phyloP scores from a whole-genome alignment of 2,329 filamentous ascomycete species.

The Microcyclospora tardicrescens region DNA sequence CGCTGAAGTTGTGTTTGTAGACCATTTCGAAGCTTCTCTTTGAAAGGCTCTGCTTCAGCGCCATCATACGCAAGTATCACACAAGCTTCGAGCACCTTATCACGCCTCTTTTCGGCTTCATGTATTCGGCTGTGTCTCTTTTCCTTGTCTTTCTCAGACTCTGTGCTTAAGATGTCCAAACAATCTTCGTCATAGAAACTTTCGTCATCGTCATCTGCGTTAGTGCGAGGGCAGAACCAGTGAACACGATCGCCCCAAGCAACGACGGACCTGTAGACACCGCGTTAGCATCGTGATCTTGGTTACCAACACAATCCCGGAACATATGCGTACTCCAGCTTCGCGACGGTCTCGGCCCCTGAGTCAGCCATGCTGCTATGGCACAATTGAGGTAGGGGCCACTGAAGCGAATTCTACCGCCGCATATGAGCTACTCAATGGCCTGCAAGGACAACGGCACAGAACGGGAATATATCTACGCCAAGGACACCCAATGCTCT shows the following conservation, averaged over 20 bases:
- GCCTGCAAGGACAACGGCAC: too few species aligned
- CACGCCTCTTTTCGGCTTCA: conserved; percentile 28
- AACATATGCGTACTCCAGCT: background rate
- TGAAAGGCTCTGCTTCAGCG: conserved; percentile 30
- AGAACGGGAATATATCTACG: too few species aligned
- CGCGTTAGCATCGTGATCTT: background rate
- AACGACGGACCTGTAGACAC: background rate
- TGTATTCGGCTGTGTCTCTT: conserved; percentile 20
- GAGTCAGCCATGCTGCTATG: background rate
- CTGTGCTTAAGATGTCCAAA: conserved; percentile 11
- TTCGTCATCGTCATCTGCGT: conserved; percentile 23
- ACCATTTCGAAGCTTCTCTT: conserved; percentile 27
- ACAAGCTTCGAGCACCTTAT: conserved; percentile 28
- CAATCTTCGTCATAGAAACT: conserved; percentile 33
- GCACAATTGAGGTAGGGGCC: too few species aligned
- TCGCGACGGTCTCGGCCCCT: background rate
- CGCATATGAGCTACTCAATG: too few species aligned
- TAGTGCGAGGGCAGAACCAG: conserved; percentile 36
- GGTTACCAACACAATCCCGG: background rate
- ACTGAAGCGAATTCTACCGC: too few species aligned
- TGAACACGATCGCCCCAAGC: conserved; percentile 17
- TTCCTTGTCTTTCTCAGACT: conserved; percentile 15
- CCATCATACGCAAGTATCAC: conserved; percentile 37
- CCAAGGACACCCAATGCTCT: too few species aligned
- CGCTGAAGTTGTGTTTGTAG: conserved; percentile 30